phyloP scores from a whole-genome alignment of 306 rosid species.

The Acacia crassicarpa region DNA sequence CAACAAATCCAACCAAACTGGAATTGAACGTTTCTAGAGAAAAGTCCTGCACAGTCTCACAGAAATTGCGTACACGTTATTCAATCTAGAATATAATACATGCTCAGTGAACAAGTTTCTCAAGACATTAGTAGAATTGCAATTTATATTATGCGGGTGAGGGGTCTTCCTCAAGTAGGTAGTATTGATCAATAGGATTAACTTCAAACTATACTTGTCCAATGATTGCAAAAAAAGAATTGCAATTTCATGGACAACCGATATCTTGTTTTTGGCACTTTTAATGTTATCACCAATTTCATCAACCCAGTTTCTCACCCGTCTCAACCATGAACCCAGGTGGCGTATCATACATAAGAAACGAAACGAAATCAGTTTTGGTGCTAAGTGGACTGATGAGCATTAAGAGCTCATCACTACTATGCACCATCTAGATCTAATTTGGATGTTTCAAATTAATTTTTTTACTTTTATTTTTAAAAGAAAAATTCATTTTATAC shows the following conservation, averaged over 20 bases:
- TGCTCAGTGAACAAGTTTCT: neutral
- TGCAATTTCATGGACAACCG: conserved; percentile 15
- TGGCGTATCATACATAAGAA: too few species aligned
- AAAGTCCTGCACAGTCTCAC: conserved; percentile 75
- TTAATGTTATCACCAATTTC: neutral
- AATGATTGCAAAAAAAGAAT: neutral
- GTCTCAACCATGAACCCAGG: neutral
- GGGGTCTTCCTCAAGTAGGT: too few species aligned
- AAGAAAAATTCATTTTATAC: too few species aligned
- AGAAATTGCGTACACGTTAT: conserved; percentile 34
- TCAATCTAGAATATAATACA: conserved; percentile 28
- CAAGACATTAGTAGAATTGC: conserved; percentile 18
- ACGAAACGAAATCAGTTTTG: too few species aligned
- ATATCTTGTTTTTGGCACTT: neutral
- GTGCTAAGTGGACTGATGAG: too few species aligned
- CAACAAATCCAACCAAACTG: conserved; percentile 62
- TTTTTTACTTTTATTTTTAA: too few species aligned
- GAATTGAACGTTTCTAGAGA: conserved; percentile 66
- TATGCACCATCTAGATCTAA: too few species aligned
- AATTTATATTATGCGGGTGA: neutral
- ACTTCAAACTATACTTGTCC: too few species aligned
- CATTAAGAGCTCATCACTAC: too few species aligned
- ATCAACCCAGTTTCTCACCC: neutral
- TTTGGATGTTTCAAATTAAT: too few species aligned
- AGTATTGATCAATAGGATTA: too few species aligned